These are phyloP conservation scores for Ascoidea rubescens DNA, from an alignment of 805 yeast genomes.

Conservation along the genomic window DNA sequence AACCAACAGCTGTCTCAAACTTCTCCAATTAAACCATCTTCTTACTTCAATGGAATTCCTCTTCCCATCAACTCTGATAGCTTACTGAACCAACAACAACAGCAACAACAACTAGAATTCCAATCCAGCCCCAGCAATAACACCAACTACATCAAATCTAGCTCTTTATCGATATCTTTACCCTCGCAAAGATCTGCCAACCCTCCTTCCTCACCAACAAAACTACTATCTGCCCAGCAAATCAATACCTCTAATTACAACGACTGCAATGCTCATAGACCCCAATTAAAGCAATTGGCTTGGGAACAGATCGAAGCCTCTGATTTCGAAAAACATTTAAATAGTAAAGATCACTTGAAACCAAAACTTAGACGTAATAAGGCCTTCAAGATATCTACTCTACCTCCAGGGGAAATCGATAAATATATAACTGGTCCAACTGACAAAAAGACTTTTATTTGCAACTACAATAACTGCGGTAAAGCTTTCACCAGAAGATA, in stretches of 20 bases:
- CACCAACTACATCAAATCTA: neutral
- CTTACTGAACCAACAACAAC: constrained; percentile 3
- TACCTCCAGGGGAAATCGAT: constrained; percentile 87
- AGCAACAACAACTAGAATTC: neutral
- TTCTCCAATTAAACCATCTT: too few species aligned
- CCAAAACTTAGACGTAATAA: constrained; percentile 12
- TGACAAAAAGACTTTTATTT: constrained; percentile 52
- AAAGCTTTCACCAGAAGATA: constrained; percentile 79
- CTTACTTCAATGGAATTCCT: too few species aligned
- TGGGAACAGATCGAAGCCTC: neutral
- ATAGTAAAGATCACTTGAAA: constrained; percentile 1
- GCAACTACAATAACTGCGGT: constrained; percentile 67
- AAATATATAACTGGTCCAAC: constrained; percentile 73
- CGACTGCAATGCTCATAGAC: constrained; percentile 1
- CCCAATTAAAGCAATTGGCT: neutral
- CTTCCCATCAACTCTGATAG: too few species aligned
- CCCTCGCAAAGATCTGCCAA: neutral
- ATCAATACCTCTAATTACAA: neutral
- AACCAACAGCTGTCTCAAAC: too few species aligned
- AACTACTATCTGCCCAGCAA: too few species aligned
- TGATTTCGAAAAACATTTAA: neutral
- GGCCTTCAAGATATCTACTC: constrained; percentile 32
- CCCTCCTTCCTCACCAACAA: neutral
- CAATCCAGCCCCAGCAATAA: neutral
- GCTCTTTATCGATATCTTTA: neutral